Conservation (phyloP, 2,329 filamentous ascomycete genomes). For the Curvularia sp. region DNA sequence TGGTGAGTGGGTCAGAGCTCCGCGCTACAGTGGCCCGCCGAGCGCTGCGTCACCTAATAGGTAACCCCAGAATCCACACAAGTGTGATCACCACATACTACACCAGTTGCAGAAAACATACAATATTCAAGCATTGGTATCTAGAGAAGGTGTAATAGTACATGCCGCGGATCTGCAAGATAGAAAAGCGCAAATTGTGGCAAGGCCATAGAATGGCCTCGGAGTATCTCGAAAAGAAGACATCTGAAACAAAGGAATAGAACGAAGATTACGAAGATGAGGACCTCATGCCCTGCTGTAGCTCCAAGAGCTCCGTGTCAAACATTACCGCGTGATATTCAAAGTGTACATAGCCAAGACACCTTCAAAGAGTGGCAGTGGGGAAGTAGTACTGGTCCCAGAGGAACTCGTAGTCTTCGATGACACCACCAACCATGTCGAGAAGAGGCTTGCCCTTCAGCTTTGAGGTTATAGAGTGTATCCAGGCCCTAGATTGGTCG, state of each 20-base stretch:
- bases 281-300: not conserved
- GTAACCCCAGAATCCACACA: not conserved
- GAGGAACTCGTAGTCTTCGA: slow-evolving; percentile 96
- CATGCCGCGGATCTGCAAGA: slow-evolving; percentile 9
- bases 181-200: not conserved
- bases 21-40: slow-evolving; percentile 21
- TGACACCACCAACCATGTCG: slow-evolving; percentile 79
- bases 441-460: slow-evolving; percentile 77
- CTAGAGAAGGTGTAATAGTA: slow-evolving; percentile 25
- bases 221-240: not conserved
- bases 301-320: not conserved
- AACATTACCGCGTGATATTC: slow-evolving; percentile 1
- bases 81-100: not conserved
- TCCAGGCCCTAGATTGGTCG: slow-evolving; percentile 56
- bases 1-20: slow-evolving; percentile 28
- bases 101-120: not conserved
- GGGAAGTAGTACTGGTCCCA: slow-evolving; percentile 98
- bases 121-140: slow-evolving; percentile 28
- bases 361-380: slow-evolving; percentile 62
- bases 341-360: not conserved
- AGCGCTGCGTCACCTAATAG: slow-evolving; percentile 23
- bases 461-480: slow-evolving; percentile 73
- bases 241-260: not conserved
- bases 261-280: not conserved
- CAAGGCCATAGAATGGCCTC: slow-evolving; percentile 10